phyloP scores from a whole-genome alignment of 352 stramenopile genomes.

The Globisporangium acanthophoron region DNA sequence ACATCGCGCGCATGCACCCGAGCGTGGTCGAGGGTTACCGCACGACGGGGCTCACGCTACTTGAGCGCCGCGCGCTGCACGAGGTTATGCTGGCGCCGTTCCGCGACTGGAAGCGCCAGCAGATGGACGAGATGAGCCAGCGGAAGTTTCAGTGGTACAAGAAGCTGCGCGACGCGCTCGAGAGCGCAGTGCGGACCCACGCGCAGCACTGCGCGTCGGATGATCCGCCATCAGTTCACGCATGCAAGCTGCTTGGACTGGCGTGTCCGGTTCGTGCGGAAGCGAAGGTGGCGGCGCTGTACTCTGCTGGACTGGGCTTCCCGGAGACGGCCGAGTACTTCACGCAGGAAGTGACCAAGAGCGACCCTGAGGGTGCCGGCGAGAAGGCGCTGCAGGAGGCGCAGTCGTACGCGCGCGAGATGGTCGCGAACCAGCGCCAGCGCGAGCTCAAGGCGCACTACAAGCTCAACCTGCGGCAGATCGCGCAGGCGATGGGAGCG shows the following conservation, averaged over 20 bases:
- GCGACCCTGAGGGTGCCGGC: slow-evolving; percentile 52
- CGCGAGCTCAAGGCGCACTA: slow-evolving; percentile 57
- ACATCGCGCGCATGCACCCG: slow-evolving; percentile 80
- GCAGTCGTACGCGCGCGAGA: slow-evolving; percentile 35
- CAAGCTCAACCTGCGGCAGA: slow-evolving; percentile 36
- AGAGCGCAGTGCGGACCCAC: slow-evolving; percentile 22
- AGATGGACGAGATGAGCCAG: slow-evolving; percentile 77
- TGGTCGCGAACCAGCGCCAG: slow-evolving; percentile 41
- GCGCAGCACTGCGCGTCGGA: slow-evolving; percentile 20
- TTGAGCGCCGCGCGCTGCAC: slow-evolving; percentile 87
- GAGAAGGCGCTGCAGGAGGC: slow-evolving; percentile 59
- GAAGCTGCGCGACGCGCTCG: slow-evolving; percentile 69
- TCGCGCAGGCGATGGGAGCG: slow-evolving; percentile 47
- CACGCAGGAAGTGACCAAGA: slow-evolving; percentile 60
- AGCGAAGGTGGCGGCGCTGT: slow-evolving; percentile 33
- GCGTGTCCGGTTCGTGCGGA: slow-evolving; percentile 51
- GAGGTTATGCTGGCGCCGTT: slow-evolving; percentile 46
- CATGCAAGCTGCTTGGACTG: slow-evolving; percentile 34
- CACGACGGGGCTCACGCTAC: slow-evolving; percentile 59
- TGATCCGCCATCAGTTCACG: slow-evolving; percentile 11
- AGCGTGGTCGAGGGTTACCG: slow-evolving; percentile 65
- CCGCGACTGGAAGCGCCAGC: slow-evolving; percentile 68
- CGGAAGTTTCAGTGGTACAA: slow-evolving; percentile 79
- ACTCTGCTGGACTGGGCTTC: slow-evolving; percentile 44
- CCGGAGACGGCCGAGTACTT: slow-evolving; percentile 34